Evolutionary conservation across 208 protist species (phyloP).

Genomic region (Angomonas ambiguus): DNA sequence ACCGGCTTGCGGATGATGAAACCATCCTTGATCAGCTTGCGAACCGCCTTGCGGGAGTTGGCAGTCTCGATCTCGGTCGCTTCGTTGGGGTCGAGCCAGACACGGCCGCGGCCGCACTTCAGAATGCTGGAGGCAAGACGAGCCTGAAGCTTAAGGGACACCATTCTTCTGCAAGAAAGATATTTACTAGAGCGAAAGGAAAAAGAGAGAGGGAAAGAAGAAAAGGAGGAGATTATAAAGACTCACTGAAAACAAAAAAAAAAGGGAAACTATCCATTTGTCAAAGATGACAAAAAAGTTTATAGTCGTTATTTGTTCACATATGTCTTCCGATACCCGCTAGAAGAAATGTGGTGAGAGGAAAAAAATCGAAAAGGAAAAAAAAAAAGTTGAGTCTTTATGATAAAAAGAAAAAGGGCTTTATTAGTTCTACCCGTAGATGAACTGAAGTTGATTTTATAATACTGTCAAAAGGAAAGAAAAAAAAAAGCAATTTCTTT

Average conservation of each 20-base stretch:
- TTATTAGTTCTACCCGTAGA: too few species aligned
- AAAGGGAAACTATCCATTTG: neutral
- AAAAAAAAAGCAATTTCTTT: constrained; percentile 8
- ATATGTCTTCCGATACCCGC: neutral
- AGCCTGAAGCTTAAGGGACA: constrained; percentile 95
- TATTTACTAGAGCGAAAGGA: constrained; percentile 4
- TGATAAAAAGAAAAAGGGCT: too few species aligned
- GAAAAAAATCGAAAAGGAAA: neutral
- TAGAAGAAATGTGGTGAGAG: constrained; percentile 4
- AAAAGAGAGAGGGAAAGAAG: neutral
- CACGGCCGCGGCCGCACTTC: constrained; percentile 95
- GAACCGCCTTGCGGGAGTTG: constrained; percentile 95
- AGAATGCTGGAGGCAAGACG: constrained; percentile 97
- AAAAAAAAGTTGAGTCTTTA: too few species aligned
- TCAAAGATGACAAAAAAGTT: neutral
- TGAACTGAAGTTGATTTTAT: too few species aligned
- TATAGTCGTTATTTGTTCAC: neutral
- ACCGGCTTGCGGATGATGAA: constrained; percentile 96
- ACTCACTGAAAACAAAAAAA: constrained; percentile 7
- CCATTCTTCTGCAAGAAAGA: constrained; percentile 29
- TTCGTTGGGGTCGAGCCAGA: constrained; percentile 99
- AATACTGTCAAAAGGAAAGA: neutral
- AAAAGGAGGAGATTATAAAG: neutral
- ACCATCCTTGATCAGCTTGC: constrained; percentile 97
- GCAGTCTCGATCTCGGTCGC: constrained; percentile 95